Evolutionary conservation across 2,329 filamentous ascomycete genomes (phyloP).

Genomic region (Teratosphaeria gauchensis): DNA sequence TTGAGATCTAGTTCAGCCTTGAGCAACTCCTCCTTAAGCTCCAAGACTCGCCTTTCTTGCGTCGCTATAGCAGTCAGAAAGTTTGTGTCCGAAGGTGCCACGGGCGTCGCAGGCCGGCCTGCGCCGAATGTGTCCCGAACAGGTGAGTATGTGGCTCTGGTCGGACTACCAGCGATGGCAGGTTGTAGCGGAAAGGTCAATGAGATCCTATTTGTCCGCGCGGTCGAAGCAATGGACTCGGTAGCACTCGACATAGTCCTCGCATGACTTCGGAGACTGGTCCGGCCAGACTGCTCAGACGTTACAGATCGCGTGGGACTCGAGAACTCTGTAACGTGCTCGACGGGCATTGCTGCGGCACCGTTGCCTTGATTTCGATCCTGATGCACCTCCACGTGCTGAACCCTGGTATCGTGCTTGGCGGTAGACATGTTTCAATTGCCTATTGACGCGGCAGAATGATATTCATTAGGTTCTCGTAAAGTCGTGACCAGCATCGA

Average conservation of each 20-base stretch:
- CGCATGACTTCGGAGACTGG: conserved; percentile 20
- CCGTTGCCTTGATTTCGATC: conserved; percentile 4
- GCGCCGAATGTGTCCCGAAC: conserved; percentile 17
- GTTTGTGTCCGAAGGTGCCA: conserved; percentile 30
- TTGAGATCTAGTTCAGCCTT: conserved; percentile 70
- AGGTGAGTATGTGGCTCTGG: conserved; percentile 24
- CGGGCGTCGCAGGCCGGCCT: conserved; percentile 23
- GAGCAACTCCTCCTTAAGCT: conserved; percentile 79
- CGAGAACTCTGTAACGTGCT: conserved; percentile 7
- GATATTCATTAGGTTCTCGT: background rate
- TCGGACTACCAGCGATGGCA: conserved; percentile 18
- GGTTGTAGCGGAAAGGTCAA: conserved; percentile 40
- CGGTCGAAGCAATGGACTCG: conserved; percentile 8
- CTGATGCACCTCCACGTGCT: conserved; percentile 7
- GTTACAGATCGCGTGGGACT: conserved; percentile 7
- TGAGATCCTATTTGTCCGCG: conserved; percentile 35
- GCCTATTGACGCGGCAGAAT: background rate
- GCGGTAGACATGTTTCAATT: background rate
- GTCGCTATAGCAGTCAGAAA: conserved; percentile 85
- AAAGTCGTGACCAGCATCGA: background rate
- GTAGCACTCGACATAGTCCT: conserved; percentile 19
- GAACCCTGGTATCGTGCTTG: background rate
- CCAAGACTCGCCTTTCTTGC: conserved; percentile 82
- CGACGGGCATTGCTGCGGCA: conserved; percentile 6
- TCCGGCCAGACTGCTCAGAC: conserved; percentile 1